Conservation (phyloP, 2,329 filamentous ascomycete genomes). For the Clarireedia monteithiana region DNA sequence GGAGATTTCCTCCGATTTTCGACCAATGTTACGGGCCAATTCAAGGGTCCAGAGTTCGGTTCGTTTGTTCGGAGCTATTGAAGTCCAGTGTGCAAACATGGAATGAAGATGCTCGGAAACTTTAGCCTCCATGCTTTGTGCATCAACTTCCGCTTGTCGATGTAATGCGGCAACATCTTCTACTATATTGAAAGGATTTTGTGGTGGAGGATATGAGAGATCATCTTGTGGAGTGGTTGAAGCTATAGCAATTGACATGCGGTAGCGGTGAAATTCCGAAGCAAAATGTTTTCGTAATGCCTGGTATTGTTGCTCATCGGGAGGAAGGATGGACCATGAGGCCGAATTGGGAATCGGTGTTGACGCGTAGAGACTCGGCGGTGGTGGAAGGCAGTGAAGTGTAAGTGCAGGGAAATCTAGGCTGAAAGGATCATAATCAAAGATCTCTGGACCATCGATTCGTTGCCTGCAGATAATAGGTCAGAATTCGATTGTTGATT, state of each 20-base stretch:
- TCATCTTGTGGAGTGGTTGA: slow-evolving; percentile 45
- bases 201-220: slow-evolving; percentile 36
- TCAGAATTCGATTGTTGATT: background rate
- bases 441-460: slow-evolving; percentile 49
- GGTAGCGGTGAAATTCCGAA: slow-evolving; percentile 61
- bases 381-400: slow-evolving; percentile 71
- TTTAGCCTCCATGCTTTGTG: slow-evolving; percentile 52
- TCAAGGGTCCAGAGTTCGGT: slow-evolving; percentile 55
- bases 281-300: slow-evolving; percentile 61
- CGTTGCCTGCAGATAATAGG: slow-evolving; percentile 38
- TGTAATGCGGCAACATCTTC: slow-evolving; percentile 31
- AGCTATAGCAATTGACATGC: slow-evolving; percentile 41
- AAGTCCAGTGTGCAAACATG: slow-evolving; percentile 70
- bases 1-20: slow-evolving; percentile 45
- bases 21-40: slow-evolving; percentile 50
- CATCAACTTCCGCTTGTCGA: slow-evolving; percentile 29
- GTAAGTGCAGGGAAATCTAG: slow-evolving; percentile 82
- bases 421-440: slow-evolving; percentile 77
- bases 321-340: slow-evolving; percentile 76
- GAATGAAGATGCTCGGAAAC: slow-evolving; percentile 69
- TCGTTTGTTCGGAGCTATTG: slow-evolving; percentile 47
- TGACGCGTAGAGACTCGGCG: slow-evolving; percentile 69
- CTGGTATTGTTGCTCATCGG: slow-evolving; percentile 64
- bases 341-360: slow-evolving; percentile 69
- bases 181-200: slow-evolving; percentile 14